Conservation (phyloP, 257 asterid genomes). For the Rehmannia glutinosa region DNA sequence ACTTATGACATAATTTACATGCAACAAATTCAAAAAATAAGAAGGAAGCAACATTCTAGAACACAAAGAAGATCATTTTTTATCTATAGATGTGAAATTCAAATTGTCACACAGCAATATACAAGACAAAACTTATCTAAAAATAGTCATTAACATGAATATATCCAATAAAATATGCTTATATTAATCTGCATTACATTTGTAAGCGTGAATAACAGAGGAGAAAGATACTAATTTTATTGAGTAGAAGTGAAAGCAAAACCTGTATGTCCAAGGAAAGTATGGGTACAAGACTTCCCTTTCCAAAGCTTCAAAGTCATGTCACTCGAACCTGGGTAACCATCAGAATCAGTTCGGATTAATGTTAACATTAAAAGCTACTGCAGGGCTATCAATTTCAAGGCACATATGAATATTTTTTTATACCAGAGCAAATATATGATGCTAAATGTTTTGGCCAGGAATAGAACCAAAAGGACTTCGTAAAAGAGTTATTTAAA, state of each 20-base stretch:
- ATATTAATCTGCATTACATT: background rate
- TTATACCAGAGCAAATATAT: background rate
- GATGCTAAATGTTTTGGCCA: background rate
- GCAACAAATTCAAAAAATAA: background rate
- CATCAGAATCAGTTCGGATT: constrained; percentile 24
- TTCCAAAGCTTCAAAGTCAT: constrained; percentile 90
- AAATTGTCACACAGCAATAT: constrained; percentile 7
- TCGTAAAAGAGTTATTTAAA: too few species aligned
- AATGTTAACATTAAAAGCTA: constrained; percentile 5
- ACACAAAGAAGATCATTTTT: background rate
- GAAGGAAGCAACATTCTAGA: background rate
- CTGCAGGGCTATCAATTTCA: background rate
- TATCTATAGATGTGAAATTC: background rate
- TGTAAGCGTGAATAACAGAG: background rate
- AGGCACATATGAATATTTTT: constrained; percentile 5
- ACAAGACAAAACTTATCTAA: background rate
- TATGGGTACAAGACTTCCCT: constrained; percentile 66
- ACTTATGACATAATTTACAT: background rate
- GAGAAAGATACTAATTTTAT: background rate
- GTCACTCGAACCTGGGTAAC: constrained; percentile 84
- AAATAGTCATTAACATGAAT: background rate
- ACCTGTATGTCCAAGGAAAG: constrained; percentile 94
- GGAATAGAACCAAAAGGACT: background rate
- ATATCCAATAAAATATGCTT: background rate
- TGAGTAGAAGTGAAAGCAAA: constrained; percentile 1